phyloP scores from a whole-genome alignment of 495 filamentous ascomycete species.

The Hyaloscypha bicolor region DNA sequence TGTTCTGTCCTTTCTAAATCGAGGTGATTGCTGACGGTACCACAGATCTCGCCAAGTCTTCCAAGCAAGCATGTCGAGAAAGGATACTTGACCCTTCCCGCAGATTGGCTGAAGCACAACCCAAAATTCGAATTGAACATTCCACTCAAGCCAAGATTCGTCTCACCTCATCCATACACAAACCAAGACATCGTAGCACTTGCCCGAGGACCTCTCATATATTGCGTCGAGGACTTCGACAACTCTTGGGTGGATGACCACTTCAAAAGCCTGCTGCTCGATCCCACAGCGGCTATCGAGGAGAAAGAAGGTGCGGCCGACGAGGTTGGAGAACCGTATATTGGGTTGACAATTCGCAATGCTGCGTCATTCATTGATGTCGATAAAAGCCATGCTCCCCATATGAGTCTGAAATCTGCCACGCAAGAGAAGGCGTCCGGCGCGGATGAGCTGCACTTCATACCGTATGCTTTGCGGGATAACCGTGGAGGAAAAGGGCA shows the following conservation, averaged over 20 bases:
- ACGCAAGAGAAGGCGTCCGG: conserved; percentile 1
- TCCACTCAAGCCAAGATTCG: conserved; percentile 47
- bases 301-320: conserved; percentile 31
- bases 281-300: conserved; percentile 28
- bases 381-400: not conserved
- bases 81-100: conserved; percentile 50
- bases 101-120: conserved; percentile 39
- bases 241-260: conserved; percentile 60
- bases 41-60: conserved; percentile 35
- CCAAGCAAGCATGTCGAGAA: conserved; percentile 36
- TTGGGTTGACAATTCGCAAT: conserved; percentile 34
- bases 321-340: conserved; percentile 37
- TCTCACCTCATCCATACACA: conserved; percentile 53
- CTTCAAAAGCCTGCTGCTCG: conserved; percentile 47
- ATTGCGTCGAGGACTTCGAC: conserved; percentile 60
- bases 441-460: conserved; percentile 42
- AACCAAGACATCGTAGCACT: conserved; percentile 52
- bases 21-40: not conserved
- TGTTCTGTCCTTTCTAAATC: conserved; percentile 16
- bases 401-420: not conserved
- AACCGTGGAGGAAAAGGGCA: conserved; percentile 54
- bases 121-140: conserved; percentile 40
- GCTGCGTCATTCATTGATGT: conserved; percentile 14
- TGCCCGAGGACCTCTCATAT: conserved; percentile 57
- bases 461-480: conserved; percentile 54